phyloP scores from a whole-genome alignment of 2,329 filamentous ascomycete species.

The Decorospora gaudefroyi region DNA sequence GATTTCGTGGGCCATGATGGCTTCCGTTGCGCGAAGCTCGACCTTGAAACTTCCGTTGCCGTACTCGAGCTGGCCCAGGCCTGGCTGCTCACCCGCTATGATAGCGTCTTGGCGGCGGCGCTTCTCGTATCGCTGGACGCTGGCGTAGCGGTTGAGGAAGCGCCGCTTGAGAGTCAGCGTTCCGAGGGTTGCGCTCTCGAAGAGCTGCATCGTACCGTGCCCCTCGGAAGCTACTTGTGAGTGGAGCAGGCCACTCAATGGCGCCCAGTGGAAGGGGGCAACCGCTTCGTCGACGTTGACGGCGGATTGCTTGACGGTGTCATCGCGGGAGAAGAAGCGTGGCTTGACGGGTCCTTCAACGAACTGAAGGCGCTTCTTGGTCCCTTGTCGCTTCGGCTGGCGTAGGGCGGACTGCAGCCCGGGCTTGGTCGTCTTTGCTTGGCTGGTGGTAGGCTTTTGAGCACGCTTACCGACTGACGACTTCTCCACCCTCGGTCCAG shows the following conservation, averaged over 20 bases:
- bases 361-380: conserved; percentile 10
- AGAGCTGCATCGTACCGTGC: not conserved
- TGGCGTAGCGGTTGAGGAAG: conserved; percentile 15
- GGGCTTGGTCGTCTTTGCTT: not conserved
- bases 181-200: not conserved
- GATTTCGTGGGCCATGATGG: conserved; percentile 12
- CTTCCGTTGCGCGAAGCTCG: conserved; percentile 4
- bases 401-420: not conserved
- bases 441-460: not conserved
- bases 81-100: not conserved
- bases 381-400: not conserved
- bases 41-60: conserved; percentile 18
- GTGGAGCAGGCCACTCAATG: not conserved
- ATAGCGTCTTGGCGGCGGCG: conserved; percentile 7
- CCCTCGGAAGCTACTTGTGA: not conserved
- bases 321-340: conserved; percentile 5
- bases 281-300: not conserved
- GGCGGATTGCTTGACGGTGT: conserved; percentile 4
- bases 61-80: conserved; percentile 17
- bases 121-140: conserved; percentile 17
- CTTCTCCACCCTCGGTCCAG: not conserved
- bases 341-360: conserved; percentile 4
- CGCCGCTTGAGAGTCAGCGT: conserved; percentile 9
- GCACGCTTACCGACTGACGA: not conserved
- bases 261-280: not conserved